Evolutionary conservation across 2,329 filamentous ascomycete genomes (phyloP).

Genomic region (Aspergillus udagawae): DNA sequence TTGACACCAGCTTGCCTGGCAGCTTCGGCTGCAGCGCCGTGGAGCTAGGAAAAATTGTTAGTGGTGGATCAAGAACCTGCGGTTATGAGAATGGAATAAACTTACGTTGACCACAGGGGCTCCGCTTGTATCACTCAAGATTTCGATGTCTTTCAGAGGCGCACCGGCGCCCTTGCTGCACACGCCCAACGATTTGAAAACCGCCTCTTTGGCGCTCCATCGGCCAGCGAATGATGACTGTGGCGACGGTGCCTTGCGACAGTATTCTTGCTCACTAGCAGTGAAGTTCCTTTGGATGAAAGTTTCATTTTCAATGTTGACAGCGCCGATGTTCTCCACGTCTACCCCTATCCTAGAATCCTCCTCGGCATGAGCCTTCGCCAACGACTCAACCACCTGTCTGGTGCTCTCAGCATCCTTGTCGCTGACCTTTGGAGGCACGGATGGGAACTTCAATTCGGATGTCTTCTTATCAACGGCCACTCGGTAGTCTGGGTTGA

Average conservation of each 20-base stretch:
- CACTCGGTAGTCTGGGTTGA: constrained; percentile 91
- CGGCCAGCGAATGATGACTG: constrained; percentile 90
- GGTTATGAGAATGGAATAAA: constrained; percentile 18
- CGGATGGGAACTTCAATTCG: constrained; percentile 67
- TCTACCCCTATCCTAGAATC: constrained; percentile 88
- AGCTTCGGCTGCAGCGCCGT: constrained; percentile 76
- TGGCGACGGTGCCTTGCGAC: constrained; percentile 70
- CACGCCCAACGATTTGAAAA: constrained; percentile 95
- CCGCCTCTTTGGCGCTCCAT: constrained; percentile 97
- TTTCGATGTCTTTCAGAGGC: constrained; percentile 90
- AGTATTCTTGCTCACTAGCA: constrained; percentile 76
- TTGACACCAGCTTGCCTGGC: constrained; percentile 86
- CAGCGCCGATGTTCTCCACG: constrained; percentile 78
- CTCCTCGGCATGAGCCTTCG: constrained; percentile 56
- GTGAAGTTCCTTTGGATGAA: constrained; percentile 97
- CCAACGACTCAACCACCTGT: constrained; percentile 72
- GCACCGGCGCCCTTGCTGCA: constrained; percentile 83
- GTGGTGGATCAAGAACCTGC: not conserved
- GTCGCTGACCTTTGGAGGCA: constrained; percentile 62
- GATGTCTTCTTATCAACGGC: constrained; percentile 80
- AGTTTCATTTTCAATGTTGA: constrained; percentile 91
- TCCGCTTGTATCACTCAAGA: constrained; percentile 73
- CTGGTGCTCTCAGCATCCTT: constrained; percentile 60
- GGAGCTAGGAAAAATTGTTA: constrained; percentile 59
- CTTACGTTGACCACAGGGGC: constrained; percentile 82